These are phyloP conservation scores for Salix purpurea DNA, from an alignment of 345 rosid species.

Conservation along the genomic window DNA sequence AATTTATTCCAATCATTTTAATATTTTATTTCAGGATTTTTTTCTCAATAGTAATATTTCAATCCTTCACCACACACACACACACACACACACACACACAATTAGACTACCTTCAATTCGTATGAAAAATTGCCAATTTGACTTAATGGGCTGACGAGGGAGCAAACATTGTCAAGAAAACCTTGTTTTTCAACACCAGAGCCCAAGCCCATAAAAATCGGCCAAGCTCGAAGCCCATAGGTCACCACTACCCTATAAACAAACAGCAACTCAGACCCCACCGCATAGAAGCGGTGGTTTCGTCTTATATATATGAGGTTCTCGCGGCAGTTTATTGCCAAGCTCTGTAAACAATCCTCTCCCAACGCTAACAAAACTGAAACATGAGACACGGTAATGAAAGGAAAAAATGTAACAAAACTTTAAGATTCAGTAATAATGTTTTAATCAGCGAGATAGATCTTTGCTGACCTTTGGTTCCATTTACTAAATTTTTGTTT, in stretches of 20 bases:
- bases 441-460: background rate
- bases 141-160: background rate
- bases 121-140: no score
- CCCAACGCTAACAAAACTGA: background rate
- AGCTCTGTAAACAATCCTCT: background rate
- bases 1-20: no score
- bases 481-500: background rate
- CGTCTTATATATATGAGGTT: background rate
- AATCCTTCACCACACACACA: no score
- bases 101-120: no score
- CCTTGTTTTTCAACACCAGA: background rate
- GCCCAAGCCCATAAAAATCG: background rate
- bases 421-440: background rate
- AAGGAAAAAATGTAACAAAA: background rate
- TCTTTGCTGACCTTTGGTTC: background rate
- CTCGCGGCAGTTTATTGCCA: background rate
- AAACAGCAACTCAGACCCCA: background rate
- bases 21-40: no score
- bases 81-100: no score
- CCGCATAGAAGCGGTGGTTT: background rate
- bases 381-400: background rate
- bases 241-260: background rate
- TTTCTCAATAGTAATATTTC: no score
- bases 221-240: background rate
- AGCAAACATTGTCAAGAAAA: background rate